phyloP scores from a whole-genome alignment of 148 eudicot genomes.

The Dianthus caryophyllus region DNA sequence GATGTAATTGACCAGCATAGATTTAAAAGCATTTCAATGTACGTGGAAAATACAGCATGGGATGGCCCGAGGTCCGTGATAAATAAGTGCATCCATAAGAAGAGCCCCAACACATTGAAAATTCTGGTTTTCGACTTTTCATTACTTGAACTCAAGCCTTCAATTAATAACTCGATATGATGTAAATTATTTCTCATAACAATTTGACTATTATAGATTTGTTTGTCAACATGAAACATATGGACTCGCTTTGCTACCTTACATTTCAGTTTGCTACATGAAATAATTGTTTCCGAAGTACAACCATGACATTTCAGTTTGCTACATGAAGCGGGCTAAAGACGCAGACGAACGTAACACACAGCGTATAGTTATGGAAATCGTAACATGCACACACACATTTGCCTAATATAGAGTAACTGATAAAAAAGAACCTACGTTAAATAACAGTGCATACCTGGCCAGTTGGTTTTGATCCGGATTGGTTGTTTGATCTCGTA shows the following conservation, averaged over 20 bases:
- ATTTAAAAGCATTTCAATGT: background rate
- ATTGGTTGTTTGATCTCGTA: constrained; percentile 29
- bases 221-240: background rate
- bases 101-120: too few relatives aligned
- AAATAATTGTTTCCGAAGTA: too few relatives aligned
- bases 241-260: background rate
- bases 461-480: constrained; percentile 25
- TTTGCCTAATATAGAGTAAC: background rate
- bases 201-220: background rate
- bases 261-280: background rate
- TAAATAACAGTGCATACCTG: constrained; percentile 38
- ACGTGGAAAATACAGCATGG: background rate
- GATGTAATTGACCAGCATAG: background rate
- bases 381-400: background rate
- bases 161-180: too few relatives aligned
- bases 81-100: too few relatives aligned
- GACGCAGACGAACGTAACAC: background rate
- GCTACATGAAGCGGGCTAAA: background rate
- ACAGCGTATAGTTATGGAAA: background rate
- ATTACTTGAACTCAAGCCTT: too few relatives aligned
- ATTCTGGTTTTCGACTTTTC: too few relatives aligned
- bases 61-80: background rate
- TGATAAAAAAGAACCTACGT: background rate
- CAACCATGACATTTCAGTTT: background rate
- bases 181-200: background rate